Conservation (phyloP, 495 filamentous ascomycete genomes). For the Halenospora varia region DNA sequence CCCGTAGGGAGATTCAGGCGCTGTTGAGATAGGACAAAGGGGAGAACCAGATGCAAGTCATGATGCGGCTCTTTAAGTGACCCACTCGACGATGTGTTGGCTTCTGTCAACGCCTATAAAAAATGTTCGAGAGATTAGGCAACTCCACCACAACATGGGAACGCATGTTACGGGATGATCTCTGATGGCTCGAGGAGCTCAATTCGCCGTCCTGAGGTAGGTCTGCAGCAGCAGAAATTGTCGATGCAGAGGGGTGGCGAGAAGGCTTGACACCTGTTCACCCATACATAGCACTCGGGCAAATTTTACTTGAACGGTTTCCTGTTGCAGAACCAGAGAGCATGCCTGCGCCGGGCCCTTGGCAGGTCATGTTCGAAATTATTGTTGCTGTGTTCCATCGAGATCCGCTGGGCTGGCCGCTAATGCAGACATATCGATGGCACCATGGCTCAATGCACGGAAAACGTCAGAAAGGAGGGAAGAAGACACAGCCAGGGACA, state of each 20-base stretch:
- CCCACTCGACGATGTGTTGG: constrained; percentile 85
- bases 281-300: constrained; percentile 18
- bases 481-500: constrained; percentile 11
- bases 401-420: constrained; percentile 46
- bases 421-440: constrained; percentile 47
- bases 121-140: constrained; percentile 52
- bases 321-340: constrained; percentile 12
- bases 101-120: constrained; percentile 81
- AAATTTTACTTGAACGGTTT: constrained; percentile 10
- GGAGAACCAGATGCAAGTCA: constrained; percentile 37
- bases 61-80: constrained; percentile 59
- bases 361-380: background rate
- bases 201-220: constrained; percentile 20
- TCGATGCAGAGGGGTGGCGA: constrained; percentile 25
- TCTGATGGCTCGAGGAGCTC: constrained; percentile 20
- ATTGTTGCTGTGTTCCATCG: constrained; percentile 21
- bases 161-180: constrained; percentile 27
- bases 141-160: constrained; percentile 48
- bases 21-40: constrained; percentile 28
- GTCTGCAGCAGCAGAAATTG: constrained; percentile 25
- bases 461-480: constrained; percentile 17
- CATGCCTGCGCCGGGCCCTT: constrained; percentile 10
- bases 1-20: constrained; percentile 15
- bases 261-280: constrained; percentile 20
- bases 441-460: constrained; percentile 29